Conservation (phyloP, 805 yeast genomes). For the Zygoascus biomembranicola region DNA sequence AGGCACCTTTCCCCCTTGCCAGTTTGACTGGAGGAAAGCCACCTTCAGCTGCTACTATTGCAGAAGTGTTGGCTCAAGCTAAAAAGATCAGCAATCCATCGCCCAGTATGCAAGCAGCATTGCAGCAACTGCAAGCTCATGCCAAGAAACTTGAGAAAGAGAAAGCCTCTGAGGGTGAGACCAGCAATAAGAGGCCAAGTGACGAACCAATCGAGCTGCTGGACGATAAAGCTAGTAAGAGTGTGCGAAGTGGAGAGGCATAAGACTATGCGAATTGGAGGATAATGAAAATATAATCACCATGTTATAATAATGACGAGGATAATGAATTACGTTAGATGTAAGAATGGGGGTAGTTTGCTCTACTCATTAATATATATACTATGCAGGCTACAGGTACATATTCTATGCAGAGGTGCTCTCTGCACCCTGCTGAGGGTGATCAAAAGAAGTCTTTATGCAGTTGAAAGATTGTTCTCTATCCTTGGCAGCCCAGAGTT, state of each 20-base stretch:
- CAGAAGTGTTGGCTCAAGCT: conserved; percentile 29
- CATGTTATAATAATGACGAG: background rate
- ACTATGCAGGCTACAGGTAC: background rate
- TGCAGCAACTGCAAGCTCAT: conserved; percentile 29
- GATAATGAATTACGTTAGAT: background rate
- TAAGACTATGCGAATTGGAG: background rate
- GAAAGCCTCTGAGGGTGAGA: conserved; percentile 2
- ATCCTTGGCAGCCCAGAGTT: conserved; percentile 87
- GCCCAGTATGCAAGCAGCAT: conserved; percentile 26
- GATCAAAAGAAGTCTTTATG: conserved; percentile 40
- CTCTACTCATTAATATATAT: background rate
- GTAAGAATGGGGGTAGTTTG: background rate
- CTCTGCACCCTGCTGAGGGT: background rate
- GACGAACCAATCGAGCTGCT: conserved; percentile 6
- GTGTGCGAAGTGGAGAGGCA: background rate
- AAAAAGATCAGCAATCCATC: conserved; percentile 30
- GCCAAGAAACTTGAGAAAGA: conserved; percentile 13
- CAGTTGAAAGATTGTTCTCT: conserved; percentile 84
- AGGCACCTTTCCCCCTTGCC: conserved; percentile 1
- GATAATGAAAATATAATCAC: background rate
- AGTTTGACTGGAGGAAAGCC: conserved; percentile 11
- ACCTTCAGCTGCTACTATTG: conserved; percentile 24
- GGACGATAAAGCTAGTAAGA: conserved; percentile 7
- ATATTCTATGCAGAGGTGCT: background rate
- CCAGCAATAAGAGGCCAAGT: conserved; percentile 4